Conservation (phyloP, 805 yeast genomes). For the Candida pseudofarinosa region DNA sequence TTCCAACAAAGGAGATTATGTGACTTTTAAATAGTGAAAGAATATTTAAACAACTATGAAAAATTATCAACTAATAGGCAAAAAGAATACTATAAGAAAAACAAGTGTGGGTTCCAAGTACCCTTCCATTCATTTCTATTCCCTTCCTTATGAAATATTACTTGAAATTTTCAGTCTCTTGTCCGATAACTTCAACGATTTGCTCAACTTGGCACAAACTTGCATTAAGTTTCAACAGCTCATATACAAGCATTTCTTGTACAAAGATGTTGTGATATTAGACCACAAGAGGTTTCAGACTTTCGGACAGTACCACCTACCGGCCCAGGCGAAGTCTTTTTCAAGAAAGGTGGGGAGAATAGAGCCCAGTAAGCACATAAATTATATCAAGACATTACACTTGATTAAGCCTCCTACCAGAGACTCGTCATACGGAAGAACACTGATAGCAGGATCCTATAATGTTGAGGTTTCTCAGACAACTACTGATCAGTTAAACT, state of each 20-base stretch:
- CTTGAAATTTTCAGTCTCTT: constrained; percentile 28
- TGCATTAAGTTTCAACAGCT: constrained; percentile 35
- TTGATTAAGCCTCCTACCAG: constrained; percentile 32
- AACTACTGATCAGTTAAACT: constrained; percentile 14
- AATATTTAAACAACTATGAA: no score
- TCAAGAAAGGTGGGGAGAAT: constrained; percentile 16
- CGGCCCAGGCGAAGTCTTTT: constrained; percentile 14
- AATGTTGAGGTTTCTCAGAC: constrained; percentile 20
- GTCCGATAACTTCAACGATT: constrained; percentile 14
- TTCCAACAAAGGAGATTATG: no score
- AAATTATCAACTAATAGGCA: constrained; percentile 41
- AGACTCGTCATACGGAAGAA: constrained; percentile 15
- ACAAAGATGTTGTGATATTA: constrained; percentile 27
- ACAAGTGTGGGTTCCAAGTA: constrained; percentile 15
- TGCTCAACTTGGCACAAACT: constrained; percentile 25
- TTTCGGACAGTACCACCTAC: constrained; percentile 32
- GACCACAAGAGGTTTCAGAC: constrained; percentile 25
- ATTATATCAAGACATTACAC: constrained; percentile 24
- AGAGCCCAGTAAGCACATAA: constrained; percentile 28
- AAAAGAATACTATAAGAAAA: constrained; percentile 20
- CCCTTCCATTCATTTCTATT: constrained; percentile 29
- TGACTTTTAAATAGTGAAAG: no score
- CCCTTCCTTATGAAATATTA: constrained; percentile 43
- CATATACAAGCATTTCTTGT: constrained; percentile 34
- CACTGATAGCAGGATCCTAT: constrained; percentile 36